phyloP scores from a whole-genome alignment of 1,284 basidiomycete genomes.

The Sutorius eximius region DNA sequence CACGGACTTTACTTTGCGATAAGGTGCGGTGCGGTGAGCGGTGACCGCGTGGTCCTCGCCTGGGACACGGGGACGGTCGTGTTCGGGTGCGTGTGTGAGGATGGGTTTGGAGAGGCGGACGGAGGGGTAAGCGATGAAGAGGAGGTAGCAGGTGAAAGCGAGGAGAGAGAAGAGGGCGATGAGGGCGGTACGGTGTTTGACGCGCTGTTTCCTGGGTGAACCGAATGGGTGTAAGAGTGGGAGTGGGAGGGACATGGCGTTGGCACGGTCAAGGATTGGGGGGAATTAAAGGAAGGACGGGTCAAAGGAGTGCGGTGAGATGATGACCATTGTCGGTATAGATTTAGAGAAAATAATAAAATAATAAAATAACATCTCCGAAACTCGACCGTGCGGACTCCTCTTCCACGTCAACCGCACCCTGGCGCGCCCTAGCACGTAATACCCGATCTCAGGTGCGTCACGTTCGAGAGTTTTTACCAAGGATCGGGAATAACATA shows the following conservation, averaged over 20 bases:
- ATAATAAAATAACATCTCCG: too few relatives aligned
- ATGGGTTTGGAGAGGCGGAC: conserved; percentile 41
- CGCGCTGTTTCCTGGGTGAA: conserved; percentile 26
- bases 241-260: conserved; percentile 18
- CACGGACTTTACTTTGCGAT: conserved; percentile 31
- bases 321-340: too few relatives aligned
- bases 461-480: too few relatives aligned
- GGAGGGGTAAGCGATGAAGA: conserved; percentile 48
- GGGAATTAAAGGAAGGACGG: conserved; percentile 20
- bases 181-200: conserved; percentile 49
- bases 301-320: conserved; percentile 23
- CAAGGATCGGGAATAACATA: not conserved
- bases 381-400: too few relatives aligned
- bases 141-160: conserved; percentile 51
- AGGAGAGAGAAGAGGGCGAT: conserved; percentile 52
- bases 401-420: too few relatives aligned
- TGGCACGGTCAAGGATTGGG: accelerated
- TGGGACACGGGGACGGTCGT: conserved; percentile 18
- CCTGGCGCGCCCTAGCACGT: too few relatives aligned
- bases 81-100: conserved; percentile 30
- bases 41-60: conserved; percentile 1
- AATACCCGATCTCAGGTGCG: too few relatives aligned
- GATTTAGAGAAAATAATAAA: too few relatives aligned
- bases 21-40: conserved; percentile 21
- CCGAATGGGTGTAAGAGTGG: conserved; percentile 28